Evolutionary conservation across 1,284 basidiomycete species (phyloP), one percentile per base, ranked within the genome.

Genomic region (Testicularia cyperi): DNA sequence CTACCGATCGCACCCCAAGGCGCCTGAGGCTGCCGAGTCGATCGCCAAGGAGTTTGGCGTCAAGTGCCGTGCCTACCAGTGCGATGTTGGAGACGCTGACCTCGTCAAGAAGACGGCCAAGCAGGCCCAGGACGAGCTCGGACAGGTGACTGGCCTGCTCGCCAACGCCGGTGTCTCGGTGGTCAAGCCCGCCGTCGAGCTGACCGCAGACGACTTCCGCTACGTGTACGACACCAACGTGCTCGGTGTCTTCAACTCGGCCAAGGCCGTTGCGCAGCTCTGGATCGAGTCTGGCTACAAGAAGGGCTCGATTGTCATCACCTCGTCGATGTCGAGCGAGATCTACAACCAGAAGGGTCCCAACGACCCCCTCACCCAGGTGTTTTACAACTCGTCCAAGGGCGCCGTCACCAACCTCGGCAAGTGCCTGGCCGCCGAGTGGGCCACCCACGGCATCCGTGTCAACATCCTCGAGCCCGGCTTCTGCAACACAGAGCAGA

Each of bases 401-500:
- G 70, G 73, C 30, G 75, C 75, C 33, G 72, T 68, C n/a, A 74
- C 72, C 44, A 77, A 77, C 69, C 64, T 77, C 40, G 72, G 71
- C 44, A 75, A 71, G 64, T 70, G 74, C 51, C 72, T 77, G 12
- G 75, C 75, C 14, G 72, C 70, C 36, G 75, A 77, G 58, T 77
- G 71, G 65, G 72, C 72, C 31, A 38, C 65, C 39, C 57, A 76
- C 51, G 56, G 70, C 19, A 76, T 77, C 47, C 65, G 75, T 21
- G 74, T 77, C 44, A 77, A 77, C 60, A 70, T 74, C 14, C 55
- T 75, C 22, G 68, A 72, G 54, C 71, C 71, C 15, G 72, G 68
- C 9, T 70, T 74, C 69, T 74, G 72, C 58, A 69, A 74, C 56
- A 77, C 75, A 16, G 75, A 77, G 61, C 75, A 77, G 70, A 77